A percentile compares a stretch with the other conserved stretches of the same genome.
Conservation (phyloP, 441 rosid genomes). For the Kokia cookei region DNA sequence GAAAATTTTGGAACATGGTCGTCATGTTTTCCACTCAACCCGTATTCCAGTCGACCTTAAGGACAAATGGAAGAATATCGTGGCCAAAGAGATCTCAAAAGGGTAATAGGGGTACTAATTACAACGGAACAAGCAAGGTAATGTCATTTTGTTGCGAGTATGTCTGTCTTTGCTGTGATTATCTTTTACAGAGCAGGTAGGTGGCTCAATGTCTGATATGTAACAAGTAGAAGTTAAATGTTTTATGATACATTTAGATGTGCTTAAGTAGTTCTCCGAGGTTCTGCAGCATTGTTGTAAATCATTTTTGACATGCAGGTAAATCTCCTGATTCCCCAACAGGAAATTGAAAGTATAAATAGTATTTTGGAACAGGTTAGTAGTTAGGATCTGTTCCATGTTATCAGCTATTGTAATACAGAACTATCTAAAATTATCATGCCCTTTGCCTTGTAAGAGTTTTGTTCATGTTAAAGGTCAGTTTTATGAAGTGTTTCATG, state of each 20-base stretch:
- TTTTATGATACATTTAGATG: background rate
- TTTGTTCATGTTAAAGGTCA: background rate
- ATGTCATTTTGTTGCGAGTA: background rate
- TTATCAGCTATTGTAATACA: too few species aligned
- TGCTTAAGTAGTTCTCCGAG: background rate
- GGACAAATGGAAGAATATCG: constrained; percentile 63
- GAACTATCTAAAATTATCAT: background rate
- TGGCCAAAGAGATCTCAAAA: constrained; percentile 15
- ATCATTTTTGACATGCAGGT: too few species aligned
- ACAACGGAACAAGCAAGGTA: background rate
- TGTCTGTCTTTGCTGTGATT: background rate
- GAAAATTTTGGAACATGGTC: constrained; percentile 62
- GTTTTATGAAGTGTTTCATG: background rate
- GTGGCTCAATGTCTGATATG: background rate
- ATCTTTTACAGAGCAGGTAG: background rate
- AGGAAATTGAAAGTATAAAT: background rate
- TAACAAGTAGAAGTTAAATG: background rate
- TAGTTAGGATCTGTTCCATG: background rate
- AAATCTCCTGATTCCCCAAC: background rate
- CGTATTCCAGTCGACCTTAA: constrained; percentile 66
- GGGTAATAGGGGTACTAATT: background rate
- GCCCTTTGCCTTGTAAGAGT: background rate
- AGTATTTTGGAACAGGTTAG: background rate
- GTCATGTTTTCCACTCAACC: constrained; percentile 34
- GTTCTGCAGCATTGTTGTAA: background rate